A percentile compares a stretch with the other conserved stretches of the same genome.
Evolutionary conservation across 768 basidiomycete species (phyloP).

Genomic region (Pleurotus tuoliensis): DNA sequence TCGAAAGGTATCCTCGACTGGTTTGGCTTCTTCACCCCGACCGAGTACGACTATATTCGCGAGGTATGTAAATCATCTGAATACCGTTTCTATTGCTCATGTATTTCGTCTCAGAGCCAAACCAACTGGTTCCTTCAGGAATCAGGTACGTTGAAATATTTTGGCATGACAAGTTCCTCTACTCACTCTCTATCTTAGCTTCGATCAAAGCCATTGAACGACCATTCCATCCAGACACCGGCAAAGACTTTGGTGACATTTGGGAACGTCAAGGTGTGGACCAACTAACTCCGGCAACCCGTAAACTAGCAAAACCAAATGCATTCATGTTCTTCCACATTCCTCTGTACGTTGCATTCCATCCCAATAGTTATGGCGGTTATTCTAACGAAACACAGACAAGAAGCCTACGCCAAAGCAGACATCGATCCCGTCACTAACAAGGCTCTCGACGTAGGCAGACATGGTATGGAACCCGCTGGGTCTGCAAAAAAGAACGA

Average conservation of each 20-base stretch:
- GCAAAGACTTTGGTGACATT: constrained; percentile 60
- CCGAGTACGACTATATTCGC: constrained; percentile 85
- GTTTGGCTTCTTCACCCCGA: constrained; percentile 61
- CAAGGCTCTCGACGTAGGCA: constrained; percentile 65
- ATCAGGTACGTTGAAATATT: constrained; percentile 40
- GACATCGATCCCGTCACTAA: constrained; percentile 63
- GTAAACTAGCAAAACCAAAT: constrained; percentile 84
- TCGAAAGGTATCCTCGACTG: constrained; percentile 55
- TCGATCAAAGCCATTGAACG: constrained; percentile 72
- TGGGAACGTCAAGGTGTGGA: constrained; percentile 59
- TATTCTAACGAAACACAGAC: constrained; percentile 32
- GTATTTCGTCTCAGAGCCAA: constrained; percentile 50
- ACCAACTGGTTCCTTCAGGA: constrained; percentile 89
- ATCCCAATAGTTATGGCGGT: neutral
- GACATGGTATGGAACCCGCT: constrained; percentile 49
- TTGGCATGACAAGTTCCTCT: neutral
- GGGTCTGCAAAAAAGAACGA: constrained; percentile 70
- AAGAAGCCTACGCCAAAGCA: constrained; percentile 68
- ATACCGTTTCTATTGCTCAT: neutral
- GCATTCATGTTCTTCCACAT: constrained; percentile 99
- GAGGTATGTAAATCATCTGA: constrained; percentile 35
- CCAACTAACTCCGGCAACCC: constrained; percentile 52
- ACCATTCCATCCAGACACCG: constrained; percentile 78
- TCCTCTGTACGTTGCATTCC: constrained; percentile 58
- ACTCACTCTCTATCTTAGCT: constrained; percentile 23